Base-by-base conservation (phyloP, 208 protist genomes). In the Acanthamoeba divionensis region DNA sequence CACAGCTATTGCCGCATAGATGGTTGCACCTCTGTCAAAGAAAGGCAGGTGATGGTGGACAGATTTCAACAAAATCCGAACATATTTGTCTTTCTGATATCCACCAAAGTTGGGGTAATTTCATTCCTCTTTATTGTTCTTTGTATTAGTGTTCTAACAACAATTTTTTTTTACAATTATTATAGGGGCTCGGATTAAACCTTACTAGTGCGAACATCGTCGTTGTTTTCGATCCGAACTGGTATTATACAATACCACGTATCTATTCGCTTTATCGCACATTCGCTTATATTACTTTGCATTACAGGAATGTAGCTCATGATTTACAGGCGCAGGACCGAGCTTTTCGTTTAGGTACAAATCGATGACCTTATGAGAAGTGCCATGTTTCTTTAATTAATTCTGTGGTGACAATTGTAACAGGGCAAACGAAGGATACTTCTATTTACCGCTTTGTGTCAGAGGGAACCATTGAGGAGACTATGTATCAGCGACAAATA, bases 391-490 rank as follows among this genome's bases (percentile, higher is more conserved):
- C n/a, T n/a, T n/a, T n/a, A n/a, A n/a, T n/a, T n/a, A n/a, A n/a
- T n/a, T n/a, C n/a, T n/a, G n/a, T n/a, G n/a, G n/a, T n/a, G n/a
- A n/a, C n/a, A n/a, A n/a, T n/a, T 91, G 94, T 98, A 41, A 97
- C 97, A 79, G 98, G 98, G 12, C 98, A 99, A 94, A 91, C 79
- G 62, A 90, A 94, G 21, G 94, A 96, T 1, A 97, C 98, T 0
- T 93, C 71, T 33, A 92, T 99, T 0, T 99, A 98, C 93, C 93
- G 98, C 18, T 94, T 99, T 9, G 94, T 98, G 31, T 94, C 95
- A 0, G 89, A 82, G 12, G 97, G 96, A 29, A 98, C 97, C 0
- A 96, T 97, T 26, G 98, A 99, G 91, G 95, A 98, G 54, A 91
- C 96, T 52, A 73, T 96, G 33, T 95, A 96, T 69, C 77, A 92